phyloP scores from a whole-genome alignment of 2,329 filamentous ascomycete species.

The Alternaria brassicae region DNA sequence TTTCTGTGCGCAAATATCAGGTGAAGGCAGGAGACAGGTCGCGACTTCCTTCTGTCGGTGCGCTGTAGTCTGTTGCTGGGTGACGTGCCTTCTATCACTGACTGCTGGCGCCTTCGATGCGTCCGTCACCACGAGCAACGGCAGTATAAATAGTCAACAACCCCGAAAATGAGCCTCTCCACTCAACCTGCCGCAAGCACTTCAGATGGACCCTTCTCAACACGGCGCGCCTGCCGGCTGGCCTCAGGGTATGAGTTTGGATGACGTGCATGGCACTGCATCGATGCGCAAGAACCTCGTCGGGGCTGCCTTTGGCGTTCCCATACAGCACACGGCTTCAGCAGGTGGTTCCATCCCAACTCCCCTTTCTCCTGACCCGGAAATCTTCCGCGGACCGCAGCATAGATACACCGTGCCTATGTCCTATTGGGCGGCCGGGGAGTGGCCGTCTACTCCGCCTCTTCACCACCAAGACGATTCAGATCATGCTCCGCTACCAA shows the following conservation, averaged over 20 bases:
- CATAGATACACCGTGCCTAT: not conserved
- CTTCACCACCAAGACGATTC: conserved; percentile 1
- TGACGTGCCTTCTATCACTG: conserved; percentile 10
- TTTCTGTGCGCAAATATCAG: not conserved
- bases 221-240: not conserved
- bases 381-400: not conserved
- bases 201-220: conserved; percentile 11
- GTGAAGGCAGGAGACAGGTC: conserved; percentile 5
- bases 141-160: conserved; percentile 9
- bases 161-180: conserved; percentile 2
- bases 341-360: conserved; percentile 3
- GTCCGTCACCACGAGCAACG: conserved; percentile 8
- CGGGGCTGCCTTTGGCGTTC: not conserved
- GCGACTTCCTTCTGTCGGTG: not conserved
- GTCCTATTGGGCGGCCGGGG: not conserved
- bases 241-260: not conserved
- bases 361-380: not conserved
- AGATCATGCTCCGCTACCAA: not conserved
- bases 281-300: not conserved
- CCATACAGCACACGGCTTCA: not conserved
- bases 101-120: conserved; percentile 1
- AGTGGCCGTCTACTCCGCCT: conserved; percentile 9
- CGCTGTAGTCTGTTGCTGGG: not conserved
- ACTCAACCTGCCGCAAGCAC: conserved; percentile 1
- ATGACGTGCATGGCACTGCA: conserved; percentile 1